Percentiles rank a stretch among this genome's conserved stretches.
Conservation (phyloP, 345 rosid genomes). For the Microcos paniculata region DNA sequence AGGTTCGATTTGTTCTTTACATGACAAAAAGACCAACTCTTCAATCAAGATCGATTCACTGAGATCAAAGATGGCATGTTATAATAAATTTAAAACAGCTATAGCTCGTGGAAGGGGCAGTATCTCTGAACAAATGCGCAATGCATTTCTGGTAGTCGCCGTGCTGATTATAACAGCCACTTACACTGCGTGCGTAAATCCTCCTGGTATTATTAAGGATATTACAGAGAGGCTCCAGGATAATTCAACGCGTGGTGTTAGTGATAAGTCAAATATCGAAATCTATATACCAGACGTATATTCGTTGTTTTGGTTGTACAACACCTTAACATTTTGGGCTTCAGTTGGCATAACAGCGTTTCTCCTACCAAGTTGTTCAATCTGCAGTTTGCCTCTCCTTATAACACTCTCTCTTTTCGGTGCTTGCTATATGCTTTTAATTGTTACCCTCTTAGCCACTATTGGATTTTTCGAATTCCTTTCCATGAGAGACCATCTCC, state of each 20-base stretch:
- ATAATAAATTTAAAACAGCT: neutral
- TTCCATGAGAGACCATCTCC: too few relatives aligned
- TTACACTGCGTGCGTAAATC: neutral
- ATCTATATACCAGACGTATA: neutral
- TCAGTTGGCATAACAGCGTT: neutral
- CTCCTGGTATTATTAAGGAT: too few relatives aligned
- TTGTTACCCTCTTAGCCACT: neutral
- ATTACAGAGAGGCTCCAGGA: too few relatives aligned
- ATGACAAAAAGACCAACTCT: neutral
- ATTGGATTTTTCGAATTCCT: too few relatives aligned
- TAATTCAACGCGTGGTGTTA: too few relatives aligned
- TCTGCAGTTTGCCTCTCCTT: neutral
- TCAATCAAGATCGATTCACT: slow-evolving; percentile 5
- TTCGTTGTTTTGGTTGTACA: too few relatives aligned
- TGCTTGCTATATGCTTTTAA: neutral
- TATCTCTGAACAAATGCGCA: neutral
- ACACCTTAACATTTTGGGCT: neutral
- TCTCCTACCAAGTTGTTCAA: neutral
- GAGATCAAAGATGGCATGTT: slow-evolving; percentile 1
- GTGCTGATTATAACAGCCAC: neutral
- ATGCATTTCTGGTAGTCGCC: neutral
- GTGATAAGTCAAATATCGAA: too few relatives aligned
- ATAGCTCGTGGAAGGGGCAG: too few relatives aligned
- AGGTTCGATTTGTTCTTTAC: neutral
- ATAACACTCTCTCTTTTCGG: neutral